Evolutionary conservation across 108 stramenopile species (phyloP), one percentile per base, ranked within the genome.

Genomic region (Nannochloropsis gaditana): DNA sequence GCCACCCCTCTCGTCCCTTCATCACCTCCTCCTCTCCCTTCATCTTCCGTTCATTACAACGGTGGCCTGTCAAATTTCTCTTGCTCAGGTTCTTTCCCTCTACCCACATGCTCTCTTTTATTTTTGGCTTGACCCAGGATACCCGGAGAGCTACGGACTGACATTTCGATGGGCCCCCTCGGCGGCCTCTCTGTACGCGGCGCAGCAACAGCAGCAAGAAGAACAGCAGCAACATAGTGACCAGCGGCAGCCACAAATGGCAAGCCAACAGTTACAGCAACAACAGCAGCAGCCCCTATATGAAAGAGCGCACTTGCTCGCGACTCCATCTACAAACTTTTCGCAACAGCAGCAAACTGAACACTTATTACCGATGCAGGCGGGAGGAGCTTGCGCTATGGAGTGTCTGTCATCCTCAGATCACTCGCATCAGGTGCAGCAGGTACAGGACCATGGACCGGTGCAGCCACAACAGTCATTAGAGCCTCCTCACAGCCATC

Each of bases 111-210:
- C 59, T n/a, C 59, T 8, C 8, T n/a, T 73, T n/a, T 73, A 3
- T 73, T 6, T 5, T 31, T 31, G 31, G 31, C 31, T 31, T 31
- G 31, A 31, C 31, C 31, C 31, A 73, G 59, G 59, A 15, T 73
- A n/a, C 59, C 59, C 59, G n/a, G 59, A 73, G 8, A 73, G 59
- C 59, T 73, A 73, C n/a, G 59, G 59, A 15, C 8, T 73, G 59
- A 73, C 59, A 15, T 73, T 73, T 73, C 59, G 59, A 6, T 73
- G 59, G 59, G 59, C 59, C 59, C 59, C 59, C 59, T 73, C 59
- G 19, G n/a, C 59, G 19, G 59, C 59, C 59, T 73, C 59, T n/a
- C 59, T 73, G 2, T 73, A 73, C 59, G 47, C 47, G 10, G 47
- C 47, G 47, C 47, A 50, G 47, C 47, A 50, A 15, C 47, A 50